Conservation (phyloP, 345 rosid genomes). For the Abelmoschus esculentus region DNA sequence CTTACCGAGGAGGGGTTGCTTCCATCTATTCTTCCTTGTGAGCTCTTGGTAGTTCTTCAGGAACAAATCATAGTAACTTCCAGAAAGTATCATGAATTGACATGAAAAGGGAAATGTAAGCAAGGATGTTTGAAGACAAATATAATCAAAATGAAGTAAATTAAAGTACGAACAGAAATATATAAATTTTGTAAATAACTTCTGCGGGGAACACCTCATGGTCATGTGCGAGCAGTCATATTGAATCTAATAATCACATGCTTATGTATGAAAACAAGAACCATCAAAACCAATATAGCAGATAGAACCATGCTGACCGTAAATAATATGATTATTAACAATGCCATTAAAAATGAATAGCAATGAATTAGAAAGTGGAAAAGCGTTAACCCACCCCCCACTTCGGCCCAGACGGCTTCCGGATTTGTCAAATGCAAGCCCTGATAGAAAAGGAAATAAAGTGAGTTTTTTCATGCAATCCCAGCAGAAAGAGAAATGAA, state of each 20-base stretch:
- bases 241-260: background rate
- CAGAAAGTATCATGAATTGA: background rate
- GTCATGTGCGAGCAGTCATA: background rate
- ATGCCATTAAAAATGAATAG: background rate
- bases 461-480: background rate
- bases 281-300: background rate
- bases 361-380: background rate
- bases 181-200: background rate
- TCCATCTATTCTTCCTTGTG: constrained; percentile 63
- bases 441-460: background rate
- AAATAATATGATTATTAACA: background rate
- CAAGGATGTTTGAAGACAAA: background rate
- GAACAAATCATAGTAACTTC: constrained; percentile 77
- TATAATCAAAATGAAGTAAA: background rate
- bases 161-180: background rate
- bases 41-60: constrained; percentile 62
- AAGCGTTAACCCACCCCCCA: background rate
- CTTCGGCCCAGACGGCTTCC: constrained; percentile 5
- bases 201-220: background rate
- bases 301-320: background rate
- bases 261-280: background rate
- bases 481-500: background rate
- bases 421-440: constrained; percentile 11
- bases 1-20: constrained; percentile 68
- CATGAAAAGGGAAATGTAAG: background rate